phyloP scores from a whole-genome alignment of 225 moss, liverwort and hornwort genomes.

The Pseudoscleropodium purum region DNA sequence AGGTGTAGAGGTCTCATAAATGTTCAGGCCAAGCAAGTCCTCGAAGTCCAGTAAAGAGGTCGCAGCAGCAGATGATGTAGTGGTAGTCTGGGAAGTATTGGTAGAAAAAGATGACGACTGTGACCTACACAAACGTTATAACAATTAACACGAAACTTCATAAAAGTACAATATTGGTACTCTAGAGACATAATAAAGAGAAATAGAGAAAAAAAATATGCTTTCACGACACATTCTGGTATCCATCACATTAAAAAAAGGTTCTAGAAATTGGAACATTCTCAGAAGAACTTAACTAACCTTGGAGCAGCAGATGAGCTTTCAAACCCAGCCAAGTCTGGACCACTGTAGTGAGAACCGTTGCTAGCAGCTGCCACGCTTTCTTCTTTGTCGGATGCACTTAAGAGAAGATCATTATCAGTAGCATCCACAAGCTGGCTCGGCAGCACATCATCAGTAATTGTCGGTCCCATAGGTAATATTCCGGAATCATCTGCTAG shows the following conservation, averaged over 20 bases:
- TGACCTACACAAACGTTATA: constrained; percentile 18
- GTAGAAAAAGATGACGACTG: constrained; percentile 39
- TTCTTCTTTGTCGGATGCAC: constrained; percentile 81
- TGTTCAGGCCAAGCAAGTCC: constrained; percentile 73
- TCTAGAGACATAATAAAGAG: neutral
- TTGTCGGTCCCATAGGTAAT: constrained; percentile 50
- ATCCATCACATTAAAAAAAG: neutral
- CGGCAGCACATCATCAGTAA: constrained; percentile 58
- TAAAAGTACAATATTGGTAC: neutral
- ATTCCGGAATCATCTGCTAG: constrained; percentile 73
- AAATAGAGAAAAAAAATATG: neutral
- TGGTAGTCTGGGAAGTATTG: constrained; percentile 10
- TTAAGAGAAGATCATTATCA: constrained; percentile 77
- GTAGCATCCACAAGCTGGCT: constrained; percentile 66
- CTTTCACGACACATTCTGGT: neutral
- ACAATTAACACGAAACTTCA: neutral
- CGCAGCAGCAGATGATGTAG: constrained; percentile 26
- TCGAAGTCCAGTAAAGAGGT: constrained; percentile 77
- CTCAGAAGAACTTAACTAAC: constrained; percentile 3
- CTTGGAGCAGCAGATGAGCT: constrained; percentile 36
- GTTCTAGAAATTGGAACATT: neutral
- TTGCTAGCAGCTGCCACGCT: constrained; percentile 54
- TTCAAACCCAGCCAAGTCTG: constrained; percentile 51
- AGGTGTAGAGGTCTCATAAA: constrained; percentile 27
- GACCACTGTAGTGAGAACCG: constrained; percentile 70